phyloP scores from a whole-genome alignment of 208 protist species.

The Leishmania aethiopica region DNA sequence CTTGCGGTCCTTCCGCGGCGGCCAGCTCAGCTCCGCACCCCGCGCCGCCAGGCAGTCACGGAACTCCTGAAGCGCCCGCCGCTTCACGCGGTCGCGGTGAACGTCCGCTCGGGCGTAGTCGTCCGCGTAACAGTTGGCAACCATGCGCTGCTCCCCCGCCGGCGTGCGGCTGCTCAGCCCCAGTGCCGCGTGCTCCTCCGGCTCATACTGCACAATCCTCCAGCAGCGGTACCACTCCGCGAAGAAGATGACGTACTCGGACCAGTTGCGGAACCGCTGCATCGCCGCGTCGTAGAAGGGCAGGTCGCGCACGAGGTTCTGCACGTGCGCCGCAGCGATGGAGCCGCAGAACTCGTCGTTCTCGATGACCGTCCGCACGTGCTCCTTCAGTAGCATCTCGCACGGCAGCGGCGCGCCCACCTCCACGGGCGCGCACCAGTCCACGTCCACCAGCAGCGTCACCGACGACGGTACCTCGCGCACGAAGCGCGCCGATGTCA shows the following conservation, averaged over 20 bases:
- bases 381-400: conserved; percentile 74
- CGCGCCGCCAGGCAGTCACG: conserved; percentile 26
- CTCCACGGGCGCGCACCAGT: conserved; percentile 30
- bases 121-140: conserved; percentile 41
- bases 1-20: not conserved
- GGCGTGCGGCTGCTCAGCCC: conserved; percentile 54
- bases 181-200: conserved; percentile 37
- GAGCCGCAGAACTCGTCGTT: conserved; percentile 75
- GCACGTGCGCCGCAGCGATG: conserved; percentile 60
- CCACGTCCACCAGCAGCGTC: conserved; percentile 36
- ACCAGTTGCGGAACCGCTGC: conserved; percentile 64
- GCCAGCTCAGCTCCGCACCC: not conserved
- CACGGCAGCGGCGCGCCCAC: conserved; percentile 40
- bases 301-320: conserved; percentile 72
- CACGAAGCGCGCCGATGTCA: conserved; percentile 53
- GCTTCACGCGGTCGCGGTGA: conserved; percentile 46
- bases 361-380: conserved; percentile 66
- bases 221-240: conserved; percentile 47
- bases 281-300: conserved; percentile 62
- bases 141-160: conserved; percentile 53
- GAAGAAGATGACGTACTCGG: conserved; percentile 50
- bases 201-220: conserved; percentile 41
- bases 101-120: conserved; percentile 41
- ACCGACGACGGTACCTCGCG: conserved; percentile 35
- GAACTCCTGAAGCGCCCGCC: conserved; percentile 46